Base-by-base conservation (phyloP, 2,329 filamentous ascomycete genomes). In the Karstenula rhodostoma region DNA sequence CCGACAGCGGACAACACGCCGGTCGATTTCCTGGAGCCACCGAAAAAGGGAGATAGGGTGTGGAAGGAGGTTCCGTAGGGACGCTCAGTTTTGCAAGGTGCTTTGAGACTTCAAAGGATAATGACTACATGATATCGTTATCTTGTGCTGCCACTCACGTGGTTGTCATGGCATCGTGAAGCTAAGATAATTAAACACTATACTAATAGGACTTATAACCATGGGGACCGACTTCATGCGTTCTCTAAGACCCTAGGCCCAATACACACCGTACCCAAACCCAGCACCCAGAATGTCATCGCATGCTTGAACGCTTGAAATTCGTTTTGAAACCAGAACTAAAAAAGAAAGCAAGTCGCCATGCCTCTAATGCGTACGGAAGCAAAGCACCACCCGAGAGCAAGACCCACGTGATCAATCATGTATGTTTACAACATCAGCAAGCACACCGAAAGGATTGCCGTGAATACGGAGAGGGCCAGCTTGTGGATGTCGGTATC, bases 11-110 rank as follows among this genome's bases (percentile, higher is more conserved):
- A 59, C 17, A 59, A 67, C 15, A 60, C 56, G 0, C 82, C 75
- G 12, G 63, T 70, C 1, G 72, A 77, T n/a, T 84, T 80, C 61
- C 65, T 84, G 29, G 66, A 79, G 61, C 73, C 70, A 4, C 81
- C 81, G 22, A 70, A 65, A 50, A 67, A 68, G 7, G 75, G 72
- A 2, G 76, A 76, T 58, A 67, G 61, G 47, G 65, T 77, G 17
- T 77, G 69, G 56, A 56, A 70, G 23, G 61, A 57, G 12, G 56
- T 70, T 10, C 70, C 71, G 9, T 73, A 1, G 9, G 7, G 42
- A 44, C 10, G n/a, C 12, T 40, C n/a, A 22, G 19, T 1, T 23
- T 44, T 10, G 1, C 5, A 9, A 22, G 42, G 42, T 44, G 19
- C n/a, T 44, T 12, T 12, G n/a, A 44, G 2, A 8, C 8, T 44